Conservation (phyloP, 2,329 filamentous ascomycete genomes). For the Fusarium solani-melongenae region DNA sequence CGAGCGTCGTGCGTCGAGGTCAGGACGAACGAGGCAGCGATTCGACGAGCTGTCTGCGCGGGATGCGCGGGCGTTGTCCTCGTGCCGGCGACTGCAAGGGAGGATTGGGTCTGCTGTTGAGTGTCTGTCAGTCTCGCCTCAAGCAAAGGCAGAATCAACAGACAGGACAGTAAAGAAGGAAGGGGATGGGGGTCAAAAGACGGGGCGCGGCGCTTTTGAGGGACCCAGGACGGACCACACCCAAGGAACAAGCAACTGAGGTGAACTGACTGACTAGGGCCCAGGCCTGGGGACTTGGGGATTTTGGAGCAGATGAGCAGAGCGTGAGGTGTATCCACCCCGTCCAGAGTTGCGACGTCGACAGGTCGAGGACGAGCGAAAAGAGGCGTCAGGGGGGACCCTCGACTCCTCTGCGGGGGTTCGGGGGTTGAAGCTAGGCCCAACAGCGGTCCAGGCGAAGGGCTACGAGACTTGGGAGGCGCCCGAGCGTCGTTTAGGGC, state of each 20-base stretch:
- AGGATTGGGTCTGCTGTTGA: conserved; percentile 27
- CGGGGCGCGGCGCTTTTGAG: conserved; percentile 42
- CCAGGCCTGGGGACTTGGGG: conserved; percentile 1
- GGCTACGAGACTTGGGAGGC: conserved; percentile 29
- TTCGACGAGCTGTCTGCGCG: conserved; percentile 24
- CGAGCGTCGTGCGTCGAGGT: conserved; percentile 39
- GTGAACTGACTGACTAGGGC: conserved; percentile 27
- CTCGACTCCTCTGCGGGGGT: conserved; percentile 43
- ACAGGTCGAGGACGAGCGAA: conserved; percentile 28
- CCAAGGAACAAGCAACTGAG: conserved; percentile 26
- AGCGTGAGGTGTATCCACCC: conserved; percentile 30
- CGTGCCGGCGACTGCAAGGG: conserved; percentile 34
- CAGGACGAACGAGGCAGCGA: conserved; percentile 36
- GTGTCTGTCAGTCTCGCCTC: conserved; percentile 10
- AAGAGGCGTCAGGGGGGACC: conserved; percentile 44
- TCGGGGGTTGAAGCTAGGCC: conserved; percentile 43
- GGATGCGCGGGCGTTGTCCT: conserved; percentile 29
- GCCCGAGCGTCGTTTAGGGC: conserved; percentile 44
- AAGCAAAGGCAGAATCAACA: conserved; percentile 23
- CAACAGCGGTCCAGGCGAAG: conserved; percentile 41
- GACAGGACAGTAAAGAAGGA: conserved; percentile 32
- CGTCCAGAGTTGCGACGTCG: conserved; percentile 22
- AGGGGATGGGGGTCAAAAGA: conserved; percentile 36
- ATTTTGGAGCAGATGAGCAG: conserved; percentile 36
- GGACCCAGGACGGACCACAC: conserved; percentile 19